Evolutionary conservation across 2,329 filamentous ascomycete genomes (phyloP), one percentile per base, ranked within the genome.

Genomic region (Fusarium duplospermum): DNA sequence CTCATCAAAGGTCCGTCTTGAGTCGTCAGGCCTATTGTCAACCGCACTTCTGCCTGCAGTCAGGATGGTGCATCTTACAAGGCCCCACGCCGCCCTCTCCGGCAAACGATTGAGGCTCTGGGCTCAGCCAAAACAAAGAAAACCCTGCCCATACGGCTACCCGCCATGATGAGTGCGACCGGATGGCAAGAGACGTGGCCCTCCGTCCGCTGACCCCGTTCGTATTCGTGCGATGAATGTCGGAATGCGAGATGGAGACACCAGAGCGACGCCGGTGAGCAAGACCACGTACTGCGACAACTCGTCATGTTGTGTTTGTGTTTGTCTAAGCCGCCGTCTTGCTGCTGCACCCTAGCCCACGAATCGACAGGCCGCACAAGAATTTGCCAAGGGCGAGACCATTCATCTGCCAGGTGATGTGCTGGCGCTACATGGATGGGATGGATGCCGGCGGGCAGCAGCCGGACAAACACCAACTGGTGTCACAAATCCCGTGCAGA

Each of bases 251-350:
- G 59, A 72, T 61, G 62, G 57, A 60, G 18, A 60, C 57, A 60
- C 73, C 59, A 74, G 59, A 68, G 50, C 27, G 56, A 62, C 67
- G 42, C 40, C 40, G 33, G 50, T 52, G 45, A 72, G 24, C 45
- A 74, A 66, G 58, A 45, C 36, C 56, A 60, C 59, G 31, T 64
- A 54, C 69, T 70, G 69, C 72, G 61, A 40, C 59, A 72, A 63
- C 42, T 70, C 69, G 65, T 35, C 35, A 74, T 74, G 72, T 60
- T 29, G 72, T 75, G 65, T 67, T 70, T 74, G 69, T 74, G 72
- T 60, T 54, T 66, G 36, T 50, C 57, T 56, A 14, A 27, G 54
- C 33, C 18, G 47, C 33, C 13, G 58, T 63, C 56, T 62, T 33
- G 22, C 35, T 59, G 62, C 47, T 61, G 63, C 38, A 27, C 36